Evolutionary conservation across 2,329 filamentous ascomycete genomes (phyloP).

Genomic region (Tolypocladium amazonense): DNA sequence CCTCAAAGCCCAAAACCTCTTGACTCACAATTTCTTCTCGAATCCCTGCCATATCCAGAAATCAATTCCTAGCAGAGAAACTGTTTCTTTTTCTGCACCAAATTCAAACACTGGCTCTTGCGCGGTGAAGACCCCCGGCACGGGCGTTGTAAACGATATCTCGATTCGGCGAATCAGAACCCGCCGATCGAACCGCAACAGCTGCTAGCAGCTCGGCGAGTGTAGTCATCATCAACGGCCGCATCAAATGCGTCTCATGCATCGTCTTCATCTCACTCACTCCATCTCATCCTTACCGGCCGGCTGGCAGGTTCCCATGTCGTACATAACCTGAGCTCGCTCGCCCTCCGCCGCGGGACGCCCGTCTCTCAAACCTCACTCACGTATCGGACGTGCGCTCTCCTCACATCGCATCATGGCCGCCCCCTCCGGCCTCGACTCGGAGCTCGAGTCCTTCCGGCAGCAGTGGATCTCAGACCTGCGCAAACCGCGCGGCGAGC

Average conservation of each 20-base stretch:
- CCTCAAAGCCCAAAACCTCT: too few species aligned
- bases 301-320: neutral
- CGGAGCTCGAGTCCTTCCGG: slow-evolving; percentile 78
- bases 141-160: neutral
- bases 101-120: neutral
- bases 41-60: too few species aligned
- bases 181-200: neutral
- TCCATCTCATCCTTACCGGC: neutral
- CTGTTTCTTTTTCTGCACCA: too few species aligned
- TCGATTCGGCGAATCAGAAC: neutral
- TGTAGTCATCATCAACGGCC: neutral
- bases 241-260: neutral
- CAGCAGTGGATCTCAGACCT: slow-evolving; percentile 80
- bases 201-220: neutral
- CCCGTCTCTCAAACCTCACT: neutral
- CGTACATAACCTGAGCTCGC: neutral
- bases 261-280: neutral
- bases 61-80: too few species aligned
- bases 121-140: neutral
- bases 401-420: slow-evolving; percentile 5
- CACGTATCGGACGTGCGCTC: neutral
- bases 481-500: slow-evolving; percentile 19
- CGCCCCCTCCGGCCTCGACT: slow-evolving; percentile 27
- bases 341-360: neutral
- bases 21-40: too few species aligned